phyloP scores from a whole-genome alignment of 805 yeast species.

The Saccharomycopsis schoenii region DNA sequence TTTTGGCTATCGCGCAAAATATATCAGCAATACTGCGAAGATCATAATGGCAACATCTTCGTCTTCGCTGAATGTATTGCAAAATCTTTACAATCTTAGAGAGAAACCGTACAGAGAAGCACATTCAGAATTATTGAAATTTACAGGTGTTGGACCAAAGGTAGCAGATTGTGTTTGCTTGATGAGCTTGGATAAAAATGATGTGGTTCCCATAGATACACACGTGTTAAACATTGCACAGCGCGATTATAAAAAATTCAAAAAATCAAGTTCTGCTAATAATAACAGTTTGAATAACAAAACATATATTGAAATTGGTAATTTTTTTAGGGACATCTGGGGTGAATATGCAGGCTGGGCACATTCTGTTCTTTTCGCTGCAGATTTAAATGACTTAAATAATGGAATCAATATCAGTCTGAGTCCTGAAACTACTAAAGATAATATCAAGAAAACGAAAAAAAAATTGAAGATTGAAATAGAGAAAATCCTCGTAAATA shows the following conservation, averaged over 20 bases:
- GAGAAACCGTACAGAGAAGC: conserved; percentile 39
- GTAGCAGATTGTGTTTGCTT: conserved; percentile 95
- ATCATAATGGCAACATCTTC: conserved; percentile 29
- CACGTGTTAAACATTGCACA: conserved; percentile 87
- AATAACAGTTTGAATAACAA: conserved; percentile 35
- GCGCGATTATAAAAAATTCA: conserved; percentile 57
- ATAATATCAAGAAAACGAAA: not conserved
- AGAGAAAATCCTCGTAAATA: not conserved
- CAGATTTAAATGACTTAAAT: conserved; percentile 64
- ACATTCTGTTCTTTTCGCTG: conserved; percentile 85
- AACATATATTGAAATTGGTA: conserved; percentile 47
- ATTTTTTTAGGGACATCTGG: conserved; percentile 58
- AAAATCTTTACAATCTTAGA: conserved; percentile 34
- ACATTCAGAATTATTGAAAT: conserved; percentile 49
- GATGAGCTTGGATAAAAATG: conserved; percentile 82
- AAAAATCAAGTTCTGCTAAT: conserved; percentile 21
- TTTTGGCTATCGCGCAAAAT: conserved; percentile 91
- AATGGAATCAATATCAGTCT: conserved; percentile 45
- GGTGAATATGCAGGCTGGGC: conserved; percentile 98
- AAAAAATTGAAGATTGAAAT: not conserved
- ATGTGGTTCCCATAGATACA: conserved; percentile 90
- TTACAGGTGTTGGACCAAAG: conserved; percentile 92
- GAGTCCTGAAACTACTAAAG: conserved; percentile 13
- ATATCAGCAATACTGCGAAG: conserved; percentile 67
- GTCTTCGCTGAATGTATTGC: conserved; percentile 21